Evolutionary conservation across 768 basidiomycete species (phyloP).

Genomic region (Chalciporus chontae): DNA sequence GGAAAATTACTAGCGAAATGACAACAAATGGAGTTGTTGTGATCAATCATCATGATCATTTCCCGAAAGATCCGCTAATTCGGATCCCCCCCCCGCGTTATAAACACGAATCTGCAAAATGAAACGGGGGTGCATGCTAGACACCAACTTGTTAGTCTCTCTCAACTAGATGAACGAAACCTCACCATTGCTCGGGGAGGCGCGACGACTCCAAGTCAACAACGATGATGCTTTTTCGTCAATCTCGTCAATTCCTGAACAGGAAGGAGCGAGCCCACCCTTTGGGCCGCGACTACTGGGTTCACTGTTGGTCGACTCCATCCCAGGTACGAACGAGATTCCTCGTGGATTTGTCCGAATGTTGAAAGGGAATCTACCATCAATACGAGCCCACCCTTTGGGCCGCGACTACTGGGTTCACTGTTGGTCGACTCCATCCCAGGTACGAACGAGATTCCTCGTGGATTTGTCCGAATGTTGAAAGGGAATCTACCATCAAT

Average conservation of each 20-base stretch:
- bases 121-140: not conserved
- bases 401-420: constrained; percentile 39
- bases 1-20: constrained; percentile 1
- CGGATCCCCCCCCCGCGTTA: constrained; percentile 10
- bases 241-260: constrained; percentile 23
- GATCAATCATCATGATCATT: no score
- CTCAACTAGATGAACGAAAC: constrained; percentile 25
- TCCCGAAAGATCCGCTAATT: constrained; percentile 9
- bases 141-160: constrained; percentile 11
- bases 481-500: not conserved
- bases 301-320: constrained; percentile 52
- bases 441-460: constrained; percentile 34
- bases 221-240: constrained; percentile 8
- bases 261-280: constrained; percentile 24
- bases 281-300: constrained; percentile 36
- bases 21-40: not conserved
- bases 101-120: constrained; percentile 7
- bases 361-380: not conserved
- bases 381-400: constrained; percentile 12
- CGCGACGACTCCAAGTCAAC: constrained; percentile 9
- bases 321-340: constrained; percentile 45
- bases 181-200: constrained; percentile 30
- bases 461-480: not conserved
- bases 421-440: constrained; percentile 57
- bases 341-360: not conserved